phyloP scores from a whole-genome alignment of 148 eudicot species.

The Rhododendron ferrugineum region DNA sequence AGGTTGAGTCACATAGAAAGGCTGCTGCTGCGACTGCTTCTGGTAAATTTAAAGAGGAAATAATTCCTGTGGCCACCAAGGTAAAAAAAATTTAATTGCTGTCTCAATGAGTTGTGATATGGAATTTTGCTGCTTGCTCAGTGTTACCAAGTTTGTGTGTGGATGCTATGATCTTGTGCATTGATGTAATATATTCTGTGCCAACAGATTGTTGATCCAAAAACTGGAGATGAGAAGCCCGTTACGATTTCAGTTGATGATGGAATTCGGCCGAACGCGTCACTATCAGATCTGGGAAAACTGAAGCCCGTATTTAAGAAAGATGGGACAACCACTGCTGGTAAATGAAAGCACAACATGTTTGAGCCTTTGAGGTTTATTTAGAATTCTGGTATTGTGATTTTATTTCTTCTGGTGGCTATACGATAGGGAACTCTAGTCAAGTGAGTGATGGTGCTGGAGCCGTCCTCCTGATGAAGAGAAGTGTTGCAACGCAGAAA shows the following conservation, averaged over 20 bases:
- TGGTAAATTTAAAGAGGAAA: conserved; percentile 90
- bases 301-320: conserved; percentile 89
- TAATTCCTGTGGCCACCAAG: conserved; percentile 80
- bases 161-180: background rate
- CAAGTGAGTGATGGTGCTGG: conserved; percentile 99
- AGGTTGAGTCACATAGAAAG: conserved; percentile 95
- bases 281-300: conserved; percentile 59
- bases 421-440: conserved; percentile 77
- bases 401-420: background rate
- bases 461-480: conserved; percentile 96
- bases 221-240: conserved; percentile 90
- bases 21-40: conserved; percentile 98
- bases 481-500: conserved; percentile 77
- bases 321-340: conserved; percentile 94
- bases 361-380: background rate
- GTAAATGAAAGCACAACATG: conserved; percentile 31
- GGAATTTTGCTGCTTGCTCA: background rate
- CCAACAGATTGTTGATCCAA: conserved; percentile 84
- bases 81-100: conserved; percentile 29
- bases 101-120: background rate
- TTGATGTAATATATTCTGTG: background rate
- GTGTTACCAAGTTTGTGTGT: background rate
- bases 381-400: background rate
- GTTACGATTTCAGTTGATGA: conserved; percentile 78
- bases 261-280: conserved; percentile 79